Percentiles rank a stretch among this genome's conserved stretches.
Conservation (phyloP, 345 rosid genomes). For the Eucalyptus victrix region DNA sequence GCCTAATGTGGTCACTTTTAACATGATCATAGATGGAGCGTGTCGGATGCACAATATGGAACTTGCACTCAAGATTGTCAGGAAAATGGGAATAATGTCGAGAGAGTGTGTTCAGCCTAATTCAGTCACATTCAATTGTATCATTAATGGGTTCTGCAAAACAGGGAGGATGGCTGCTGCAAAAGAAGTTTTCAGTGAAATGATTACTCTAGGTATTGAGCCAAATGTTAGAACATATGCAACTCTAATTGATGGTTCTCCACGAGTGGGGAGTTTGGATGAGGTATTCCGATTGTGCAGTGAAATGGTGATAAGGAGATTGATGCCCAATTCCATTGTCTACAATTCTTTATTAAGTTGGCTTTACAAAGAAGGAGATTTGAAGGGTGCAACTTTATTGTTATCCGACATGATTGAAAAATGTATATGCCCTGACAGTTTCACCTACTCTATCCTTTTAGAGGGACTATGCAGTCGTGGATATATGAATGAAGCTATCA, state of each 20-base stretch:
- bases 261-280: conserved; percentile 35
- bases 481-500: conserved; percentile 24
- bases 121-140: conserved; percentile 37
- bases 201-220: conserved; percentile 35
- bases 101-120: conserved; percentile 25
- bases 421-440: conserved; percentile 16
- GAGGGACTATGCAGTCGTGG: conserved; percentile 41
- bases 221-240: conserved; percentile 56
- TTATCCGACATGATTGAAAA: conserved; percentile 39
- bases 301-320: conserved; percentile 48
- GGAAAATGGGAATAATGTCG: conserved; percentile 44
- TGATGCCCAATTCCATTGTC: conserved; percentile 37
- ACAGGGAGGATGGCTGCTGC: conserved; percentile 36
- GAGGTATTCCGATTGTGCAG: conserved; percentile 43
- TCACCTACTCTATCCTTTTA: conserved; percentile 36
- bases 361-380: conserved; percentile 44
- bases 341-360: conserved; percentile 50
- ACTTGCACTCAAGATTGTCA: background rate
- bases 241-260: conserved; percentile 51
- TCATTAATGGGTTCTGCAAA: conserved; percentile 60
- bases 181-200: conserved; percentile 18
- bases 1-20: conserved; percentile 67
- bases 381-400: conserved; percentile 26
- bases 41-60: background rate
- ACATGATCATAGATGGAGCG: conserved; percentile 51